Evolutionary conservation across 805 yeast genomes (phyloP).

Genomic region (Saccharomycopsis fibuligera): DNA sequence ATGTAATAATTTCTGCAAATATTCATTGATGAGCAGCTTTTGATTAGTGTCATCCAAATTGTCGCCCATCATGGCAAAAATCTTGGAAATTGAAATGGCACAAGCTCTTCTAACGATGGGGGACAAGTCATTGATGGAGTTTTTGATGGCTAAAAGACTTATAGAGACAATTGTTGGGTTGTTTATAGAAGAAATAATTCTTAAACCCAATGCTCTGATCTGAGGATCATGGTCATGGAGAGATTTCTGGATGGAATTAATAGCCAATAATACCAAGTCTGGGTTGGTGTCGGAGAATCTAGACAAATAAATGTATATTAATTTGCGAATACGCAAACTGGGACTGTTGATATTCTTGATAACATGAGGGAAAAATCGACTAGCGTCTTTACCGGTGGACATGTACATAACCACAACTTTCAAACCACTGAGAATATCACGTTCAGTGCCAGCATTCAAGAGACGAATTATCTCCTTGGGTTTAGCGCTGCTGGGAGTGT

Average conservation of each 20-base stretch:
- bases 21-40: slow-evolving; percentile 24
- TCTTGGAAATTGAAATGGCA: slow-evolving; percentile 65
- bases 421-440: slow-evolving; percentile 57
- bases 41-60: slow-evolving; percentile 4
- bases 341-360: slow-evolving; percentile 71
- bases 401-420: slow-evolving; percentile 45
- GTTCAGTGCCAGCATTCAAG: slow-evolving; percentile 61
- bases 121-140: slow-evolving; percentile 62
- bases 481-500: slow-evolving; percentile 50
- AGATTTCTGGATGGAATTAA: slow-evolving; percentile 86
- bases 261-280: slow-evolving; percentile 81
- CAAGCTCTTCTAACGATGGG: slow-evolving; percentile 75
- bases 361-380: slow-evolving; percentile 70
- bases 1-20: slow-evolving; percentile 48
- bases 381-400: slow-evolving; percentile 38
- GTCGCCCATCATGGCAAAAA: slow-evolving; percentile 25
- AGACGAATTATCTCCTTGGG: slow-evolving; percentile 60
- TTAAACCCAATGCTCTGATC: slow-evolving; percentile 63
- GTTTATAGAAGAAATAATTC: slow-evolving; percentile 76
- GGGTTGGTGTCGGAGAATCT: slow-evolving; percentile 68
- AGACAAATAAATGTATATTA: slow-evolving; percentile 48
- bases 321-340: slow-evolving; percentile 60
- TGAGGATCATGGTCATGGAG: slow-evolving; percentile 64
- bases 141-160: slow-evolving; percentile 62
- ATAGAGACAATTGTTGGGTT: slow-evolving; percentile 81